A percentile compares a stretch with the other conserved stretches of the same genome.
Conservation (phyloP, 352 stramenopile species). For the Pythium periplocum region DNA sequence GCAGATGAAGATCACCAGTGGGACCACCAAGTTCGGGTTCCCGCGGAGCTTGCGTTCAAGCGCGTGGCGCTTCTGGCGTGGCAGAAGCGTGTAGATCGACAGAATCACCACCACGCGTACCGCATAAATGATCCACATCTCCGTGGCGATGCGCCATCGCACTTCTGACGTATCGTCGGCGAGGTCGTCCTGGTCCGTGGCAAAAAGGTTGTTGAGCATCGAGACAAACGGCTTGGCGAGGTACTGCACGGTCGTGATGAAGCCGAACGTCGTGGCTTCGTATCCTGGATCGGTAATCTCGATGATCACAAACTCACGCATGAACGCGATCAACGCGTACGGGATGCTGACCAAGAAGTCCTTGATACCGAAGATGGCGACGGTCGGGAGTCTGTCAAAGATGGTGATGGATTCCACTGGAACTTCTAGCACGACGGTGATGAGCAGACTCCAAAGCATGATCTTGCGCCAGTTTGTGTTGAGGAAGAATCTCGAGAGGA, state of each 20-base stretch:
- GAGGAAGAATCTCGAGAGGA: constrained; percentile 13
- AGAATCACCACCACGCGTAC: background rate
- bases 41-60: background rate
- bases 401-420: constrained; percentile 13
- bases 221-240: constrained; percentile 1
- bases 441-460: constrained; percentile 4
- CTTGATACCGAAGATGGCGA: background rate
- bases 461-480: constrained; percentile 23
- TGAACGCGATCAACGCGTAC: background rate
- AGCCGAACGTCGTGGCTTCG: constrained; percentile 4
- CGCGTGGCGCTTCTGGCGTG: background rate
- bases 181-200: background rate
- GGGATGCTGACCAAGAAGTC: background rate
- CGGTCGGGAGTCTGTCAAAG: background rate
- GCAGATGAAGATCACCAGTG: constrained; percentile 8
- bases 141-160: background rate
- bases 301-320: constrained; percentile 4
- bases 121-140: background rate
- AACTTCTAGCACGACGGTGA: constrained; percentile 8
- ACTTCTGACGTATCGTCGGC: background rate
- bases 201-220: constrained; percentile 3
- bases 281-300: constrained; percentile 4
- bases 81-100: background rate
- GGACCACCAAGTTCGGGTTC: background rate
- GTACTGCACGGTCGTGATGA: constrained; percentile 6